Conservation (phyloP, 495 filamentous ascomycete species). For the Penicillium argentinense region DNA sequence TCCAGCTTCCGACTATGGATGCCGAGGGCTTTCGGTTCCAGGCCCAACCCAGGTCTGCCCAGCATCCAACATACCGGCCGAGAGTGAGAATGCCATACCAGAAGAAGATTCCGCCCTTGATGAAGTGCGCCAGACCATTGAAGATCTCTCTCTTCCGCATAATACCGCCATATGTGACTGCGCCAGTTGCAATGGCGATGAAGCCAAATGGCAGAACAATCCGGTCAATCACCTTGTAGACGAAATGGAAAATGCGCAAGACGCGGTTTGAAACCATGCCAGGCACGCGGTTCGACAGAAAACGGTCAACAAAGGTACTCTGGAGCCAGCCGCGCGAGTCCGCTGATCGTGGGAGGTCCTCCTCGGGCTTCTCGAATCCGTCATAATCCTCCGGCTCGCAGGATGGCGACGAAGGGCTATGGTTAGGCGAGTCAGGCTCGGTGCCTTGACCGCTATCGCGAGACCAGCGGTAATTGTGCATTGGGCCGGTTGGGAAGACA, state of each 20-base stretch:
- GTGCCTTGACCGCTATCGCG: slow-evolving; percentile 89
- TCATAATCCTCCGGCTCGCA: slow-evolving; percentile 55
- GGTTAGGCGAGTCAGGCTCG: slow-evolving; percentile 67
- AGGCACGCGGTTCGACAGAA: slow-evolving; percentile 48
- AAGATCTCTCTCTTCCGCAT: slow-evolving; percentile 66
- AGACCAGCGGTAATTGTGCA: slow-evolving; percentile 64
- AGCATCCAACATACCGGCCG: slow-evolving; percentile 87
- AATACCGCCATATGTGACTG: slow-evolving; percentile 68
- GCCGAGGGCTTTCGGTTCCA: slow-evolving; percentile 83
- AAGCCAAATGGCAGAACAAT: slow-evolving; percentile 66
- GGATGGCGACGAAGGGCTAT: slow-evolving; percentile 60
- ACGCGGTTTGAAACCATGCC: slow-evolving; percentile 60
- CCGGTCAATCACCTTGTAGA: slow-evolving; percentile 62
- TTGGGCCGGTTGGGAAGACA: slow-evolving; percentile 41
- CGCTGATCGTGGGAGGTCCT: slow-evolving; percentile 36
- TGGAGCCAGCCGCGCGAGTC: slow-evolving; percentile 44
- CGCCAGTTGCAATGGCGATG: slow-evolving; percentile 60
- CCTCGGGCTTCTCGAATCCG: slow-evolving; percentile 53
- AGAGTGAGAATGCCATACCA: slow-evolving; percentile 87
- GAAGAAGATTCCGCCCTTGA: slow-evolving; percentile 97
- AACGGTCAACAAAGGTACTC: slow-evolving; percentile 46
- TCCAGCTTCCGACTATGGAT: slow-evolving; percentile 55
- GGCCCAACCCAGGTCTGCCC: slow-evolving; percentile 89
- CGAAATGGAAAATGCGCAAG: slow-evolving; percentile 54
- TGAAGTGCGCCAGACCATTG: slow-evolving; percentile 88